phyloP scores from a whole-genome alignment of 2,329 filamentous ascomycete genomes.

The Calonectria crousiana region DNA sequence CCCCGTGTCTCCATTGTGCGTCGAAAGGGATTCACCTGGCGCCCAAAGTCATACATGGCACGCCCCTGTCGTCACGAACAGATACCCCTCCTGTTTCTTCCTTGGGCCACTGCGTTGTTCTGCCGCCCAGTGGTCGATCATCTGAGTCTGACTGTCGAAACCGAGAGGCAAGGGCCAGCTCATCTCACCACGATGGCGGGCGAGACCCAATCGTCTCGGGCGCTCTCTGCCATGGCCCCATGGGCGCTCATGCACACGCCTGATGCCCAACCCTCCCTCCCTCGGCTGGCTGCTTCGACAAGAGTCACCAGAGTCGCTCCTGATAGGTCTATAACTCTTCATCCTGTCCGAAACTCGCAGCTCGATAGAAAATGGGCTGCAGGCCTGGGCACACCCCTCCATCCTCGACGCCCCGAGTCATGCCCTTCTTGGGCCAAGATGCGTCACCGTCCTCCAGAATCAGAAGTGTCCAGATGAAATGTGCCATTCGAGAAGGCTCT shows the following conservation, averaged over 20 bases:
- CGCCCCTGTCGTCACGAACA: constrained; percentile 19
- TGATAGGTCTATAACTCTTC: constrained; percentile 25
- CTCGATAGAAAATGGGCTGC: constrained; percentile 9
- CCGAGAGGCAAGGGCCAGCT: constrained; percentile 26
- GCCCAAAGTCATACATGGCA: constrained; percentile 10
- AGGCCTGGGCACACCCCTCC: constrained; percentile 1
- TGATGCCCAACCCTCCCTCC: constrained; percentile 38
- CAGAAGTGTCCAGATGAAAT: constrained; percentile 15
- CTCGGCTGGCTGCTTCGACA: constrained; percentile 27
- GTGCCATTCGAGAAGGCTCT: constrained; percentile 30
- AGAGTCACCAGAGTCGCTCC: constrained; percentile 2
- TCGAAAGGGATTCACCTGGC: constrained; percentile 22
- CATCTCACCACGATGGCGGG: constrained; percentile 28
- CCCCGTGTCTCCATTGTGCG: constrained; percentile 19
- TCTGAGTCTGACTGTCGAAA: constrained; percentile 21
- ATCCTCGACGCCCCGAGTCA: constrained; percentile 24
- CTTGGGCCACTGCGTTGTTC: background rate
- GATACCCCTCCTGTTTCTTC: constrained; percentile 22
- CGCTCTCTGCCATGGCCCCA: constrained; percentile 19
- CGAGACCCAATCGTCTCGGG: constrained; percentile 28
- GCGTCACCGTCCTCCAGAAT: constrained; percentile 22
- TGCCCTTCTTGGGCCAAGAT: constrained; percentile 22
- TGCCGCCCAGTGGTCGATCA: constrained; percentile 4
- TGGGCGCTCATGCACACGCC: constrained; percentile 36
- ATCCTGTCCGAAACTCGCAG: constrained; percentile 13